These are phyloP conservation scores for Xylariaceae sp. DNA, from an alignment of 2,329 filamentous ascomycete species.

Conservation along the genomic window DNA sequence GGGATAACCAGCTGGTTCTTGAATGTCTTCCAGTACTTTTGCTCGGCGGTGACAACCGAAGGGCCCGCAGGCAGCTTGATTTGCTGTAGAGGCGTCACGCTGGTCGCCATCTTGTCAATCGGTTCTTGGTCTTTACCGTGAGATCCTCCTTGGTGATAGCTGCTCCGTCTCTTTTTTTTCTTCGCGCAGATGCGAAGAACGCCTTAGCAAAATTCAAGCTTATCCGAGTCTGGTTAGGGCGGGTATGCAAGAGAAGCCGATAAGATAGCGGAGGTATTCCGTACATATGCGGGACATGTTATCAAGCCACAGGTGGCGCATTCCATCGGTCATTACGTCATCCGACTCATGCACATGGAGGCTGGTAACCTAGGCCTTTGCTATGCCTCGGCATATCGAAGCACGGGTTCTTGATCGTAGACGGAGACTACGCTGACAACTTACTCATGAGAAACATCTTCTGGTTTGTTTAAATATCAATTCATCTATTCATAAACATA, in stretches of 20 bases:
- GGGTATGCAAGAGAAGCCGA: neutral
- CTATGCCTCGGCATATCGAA: slow-evolving; percentile 10
- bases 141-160: slow-evolving; percentile 1
- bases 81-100: slow-evolving; percentile 73
- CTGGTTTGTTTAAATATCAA: no score
- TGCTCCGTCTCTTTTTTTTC: slow-evolving; percentile 10
- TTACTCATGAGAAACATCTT: neutral
- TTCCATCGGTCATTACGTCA: neutral
- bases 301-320: neutral
- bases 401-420: no score
- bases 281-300: neutral
- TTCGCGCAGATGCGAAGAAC: neutral
- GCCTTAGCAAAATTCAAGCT: slow-evolving; percentile 3
- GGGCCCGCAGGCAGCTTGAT: slow-evolving; percentile 80
- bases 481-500: neutral
- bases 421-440: neutral
- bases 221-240: slow-evolving; percentile 2
- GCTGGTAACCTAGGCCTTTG: no score
- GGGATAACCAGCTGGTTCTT: slow-evolving; percentile 85
- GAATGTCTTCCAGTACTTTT: slow-evolving; percentile 94
- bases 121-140: slow-evolving; percentile 5
- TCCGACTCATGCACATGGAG: neutral
- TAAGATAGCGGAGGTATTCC: neutral
- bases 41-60: slow-evolving; percentile 79
- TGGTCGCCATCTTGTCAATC: slow-evolving; percentile 65